Evolutionary conservation across 2,329 filamentous ascomycete species (phyloP).

Genomic region (Paraphaeosphaeria minitans): DNA sequence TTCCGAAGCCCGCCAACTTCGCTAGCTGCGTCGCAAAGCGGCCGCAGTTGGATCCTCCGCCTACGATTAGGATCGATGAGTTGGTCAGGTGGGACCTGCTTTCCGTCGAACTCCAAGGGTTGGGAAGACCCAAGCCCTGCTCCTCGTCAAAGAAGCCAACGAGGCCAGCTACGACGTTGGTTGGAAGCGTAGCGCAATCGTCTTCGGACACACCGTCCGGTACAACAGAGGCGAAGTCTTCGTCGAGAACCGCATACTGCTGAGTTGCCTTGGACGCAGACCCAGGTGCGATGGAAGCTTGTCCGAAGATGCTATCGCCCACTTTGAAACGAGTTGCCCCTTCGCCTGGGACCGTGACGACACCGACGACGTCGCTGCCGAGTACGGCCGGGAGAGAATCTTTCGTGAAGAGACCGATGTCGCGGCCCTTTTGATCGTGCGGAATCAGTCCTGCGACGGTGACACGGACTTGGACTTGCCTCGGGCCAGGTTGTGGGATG

Average conservation of each 20-base stretch:
- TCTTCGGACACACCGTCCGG: conserved; percentile 42
- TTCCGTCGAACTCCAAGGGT: conserved; percentile 29
- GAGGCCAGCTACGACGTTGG: conserved; percentile 43
- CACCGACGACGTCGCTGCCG: conserved; percentile 53
- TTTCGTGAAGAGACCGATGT: conserved; percentile 45
- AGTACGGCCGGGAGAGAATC: conserved; percentile 42
- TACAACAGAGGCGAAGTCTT: conserved; percentile 35
- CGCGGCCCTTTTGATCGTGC: conserved; percentile 50
- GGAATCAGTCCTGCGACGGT: conserved; percentile 43
- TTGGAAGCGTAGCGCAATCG: conserved; percentile 47
- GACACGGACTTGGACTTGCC: conserved; percentile 47
- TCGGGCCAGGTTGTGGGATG: conserved; percentile 9
- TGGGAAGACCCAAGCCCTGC: conserved; percentile 29
- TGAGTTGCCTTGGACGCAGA: conserved; percentile 39
- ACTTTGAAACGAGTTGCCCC: conserved; percentile 59
- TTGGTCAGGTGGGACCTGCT: conserved; percentile 30
- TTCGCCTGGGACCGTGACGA: conserved; percentile 56
- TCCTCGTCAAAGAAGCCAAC: conserved; percentile 43
- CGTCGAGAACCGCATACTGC: conserved; percentile 47
- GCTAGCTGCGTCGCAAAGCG: conserved; percentile 44
- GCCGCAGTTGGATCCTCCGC: conserved; percentile 45
- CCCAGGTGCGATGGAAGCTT: conserved; percentile 19
- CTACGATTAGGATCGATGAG: conserved; percentile 38
- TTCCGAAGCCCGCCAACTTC: conserved; percentile 45
- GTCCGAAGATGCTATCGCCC: conserved; percentile 63